A percentile compares a stretch with the other conserved stretches of the same genome.
Conservation (phyloP, 2,329 filamentous ascomycete genomes). For the Phaeomoniella chlamydospora region DNA sequence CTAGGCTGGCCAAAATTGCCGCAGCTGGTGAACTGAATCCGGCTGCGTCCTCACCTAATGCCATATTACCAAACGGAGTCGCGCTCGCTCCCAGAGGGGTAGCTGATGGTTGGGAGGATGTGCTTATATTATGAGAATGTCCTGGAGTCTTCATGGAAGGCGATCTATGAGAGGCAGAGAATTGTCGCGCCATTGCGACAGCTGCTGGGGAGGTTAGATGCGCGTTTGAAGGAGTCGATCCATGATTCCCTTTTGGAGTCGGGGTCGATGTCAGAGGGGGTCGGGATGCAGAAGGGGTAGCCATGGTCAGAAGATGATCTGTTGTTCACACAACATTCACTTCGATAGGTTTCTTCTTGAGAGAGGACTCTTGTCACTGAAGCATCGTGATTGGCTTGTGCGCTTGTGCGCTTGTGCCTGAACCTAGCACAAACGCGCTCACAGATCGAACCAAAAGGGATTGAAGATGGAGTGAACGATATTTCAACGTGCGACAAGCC, state of each 20-base stretch:
- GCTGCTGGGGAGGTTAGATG: neutral
- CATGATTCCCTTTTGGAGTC: neutral
- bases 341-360: too few relatives aligned
- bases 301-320: too few relatives aligned
- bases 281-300: neutral
- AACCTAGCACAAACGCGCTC: too few relatives aligned
- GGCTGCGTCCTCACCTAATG: slow-evolving; percentile 22
- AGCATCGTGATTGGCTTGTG: too few relatives aligned
- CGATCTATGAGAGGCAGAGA: slow-evolving; percentile 17
- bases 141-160: slow-evolving; percentile 27
- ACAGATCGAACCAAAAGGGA: too few relatives aligned
- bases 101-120: slow-evolving; percentile 25
- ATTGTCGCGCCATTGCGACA: neutral
- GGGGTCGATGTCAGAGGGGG: neutral
- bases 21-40: slow-evolving; percentile 29
- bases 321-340: too few relatives aligned
- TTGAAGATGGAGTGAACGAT: too few relatives aligned
- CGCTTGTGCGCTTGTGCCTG: too few relatives aligned
- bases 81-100: slow-evolving; percentile 24
- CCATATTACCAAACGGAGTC: slow-evolving; percentile 3
- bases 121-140: slow-evolving; percentile 18
- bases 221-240: neutral
- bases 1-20: slow-evolving; percentile 16
- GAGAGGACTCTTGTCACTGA: too few relatives aligned
- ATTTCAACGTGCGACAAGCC: too few relatives aligned